Conservation (phyloP, 768 basidiomycete genomes). For the Megacollybia marginata region DNA sequence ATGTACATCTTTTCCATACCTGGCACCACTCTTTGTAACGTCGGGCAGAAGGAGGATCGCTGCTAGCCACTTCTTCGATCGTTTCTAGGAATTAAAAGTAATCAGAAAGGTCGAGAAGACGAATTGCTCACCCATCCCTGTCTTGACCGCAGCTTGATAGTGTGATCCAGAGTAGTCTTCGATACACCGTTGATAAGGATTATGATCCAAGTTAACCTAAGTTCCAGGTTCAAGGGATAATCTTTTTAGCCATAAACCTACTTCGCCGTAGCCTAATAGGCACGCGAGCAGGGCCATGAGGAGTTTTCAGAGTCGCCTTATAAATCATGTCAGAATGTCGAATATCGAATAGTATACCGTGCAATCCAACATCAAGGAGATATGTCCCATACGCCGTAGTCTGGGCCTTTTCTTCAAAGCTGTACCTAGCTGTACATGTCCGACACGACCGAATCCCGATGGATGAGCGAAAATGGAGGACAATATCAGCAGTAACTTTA, state of each 20-base stretch:
- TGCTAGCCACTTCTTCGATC: conserved; percentile 62
- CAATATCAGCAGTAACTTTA: too few species aligned
- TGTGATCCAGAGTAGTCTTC: conserved; percentile 68
- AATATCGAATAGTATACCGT: conserved; percentile 32
- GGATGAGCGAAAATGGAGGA: too few species aligned
- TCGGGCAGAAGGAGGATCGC: conserved; percentile 63
- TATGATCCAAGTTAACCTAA: conserved; percentile 56
- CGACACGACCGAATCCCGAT: too few species aligned
- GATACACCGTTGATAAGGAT: conserved; percentile 72
- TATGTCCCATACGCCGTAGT: conserved; percentile 87
- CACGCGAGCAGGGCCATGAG: conserved; percentile 91
- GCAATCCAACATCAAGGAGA: conserved; percentile 70
- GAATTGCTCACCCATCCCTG: conserved; percentile 74
- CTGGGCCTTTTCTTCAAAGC: conserved; percentile 59
- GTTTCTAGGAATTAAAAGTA: conserved; percentile 36
- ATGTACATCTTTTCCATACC: too few species aligned
- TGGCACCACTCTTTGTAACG: conserved; percentile 70
- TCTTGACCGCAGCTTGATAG: conserved; percentile 67
- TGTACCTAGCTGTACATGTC: too few species aligned
- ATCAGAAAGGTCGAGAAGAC: background rate
- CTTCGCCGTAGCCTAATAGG: conserved; percentile 87
- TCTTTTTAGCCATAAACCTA: conserved; percentile 75
- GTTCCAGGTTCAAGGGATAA: conserved; percentile 37
- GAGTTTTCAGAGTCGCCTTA: conserved; percentile 57
- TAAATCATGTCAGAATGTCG: background rate